A percentile compares a stretch with the other conserved stretches of the same genome.
phyloP scores from a whole-genome alignment of 805 yeast species.

The Ogataea thermomethanolica region DNA sequence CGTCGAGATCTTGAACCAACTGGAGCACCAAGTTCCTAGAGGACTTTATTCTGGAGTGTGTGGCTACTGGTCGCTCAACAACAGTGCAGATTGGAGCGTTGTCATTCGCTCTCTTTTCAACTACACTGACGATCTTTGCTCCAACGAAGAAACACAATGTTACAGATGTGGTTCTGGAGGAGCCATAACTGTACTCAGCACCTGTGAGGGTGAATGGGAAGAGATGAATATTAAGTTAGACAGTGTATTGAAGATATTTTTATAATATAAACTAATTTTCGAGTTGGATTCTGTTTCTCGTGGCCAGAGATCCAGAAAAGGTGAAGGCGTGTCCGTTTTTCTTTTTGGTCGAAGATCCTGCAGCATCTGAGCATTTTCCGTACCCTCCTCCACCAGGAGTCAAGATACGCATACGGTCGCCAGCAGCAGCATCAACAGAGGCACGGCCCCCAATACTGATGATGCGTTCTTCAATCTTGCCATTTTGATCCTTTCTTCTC shows the following conservation, averaged over 20 bases:
- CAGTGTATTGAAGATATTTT: conserved; percentile 74
- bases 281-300: conserved; percentile 31
- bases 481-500: conserved; percentile 26
- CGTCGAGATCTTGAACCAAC: conserved; percentile 68
- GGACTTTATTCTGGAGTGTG: conserved; percentile 93
- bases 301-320: conserved; percentile 32
- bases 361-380: conserved; percentile 38
- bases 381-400: conserved; percentile 91
- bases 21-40: conserved; percentile 57
- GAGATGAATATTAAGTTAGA: conserved; percentile 82
- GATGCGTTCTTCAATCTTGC: conserved; percentile 35
- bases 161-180: conserved; percentile 99
- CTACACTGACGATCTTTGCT: conserved; percentile 46
- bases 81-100: conserved; percentile 94
- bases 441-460: conserved; percentile 70
- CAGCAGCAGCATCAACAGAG: conserved; percentile 51
- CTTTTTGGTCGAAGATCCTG: conserved; percentile 7
- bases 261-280: conserved; percentile 23
- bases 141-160: conserved; percentile 21
- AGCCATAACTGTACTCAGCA: conserved; percentile 87
- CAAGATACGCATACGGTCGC: conserved; percentile 62
- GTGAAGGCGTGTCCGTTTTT: conserved; percentile 14
- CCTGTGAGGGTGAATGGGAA: conserved; percentile 82
- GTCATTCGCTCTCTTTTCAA: conserved; percentile 79
- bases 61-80: conserved; percentile 91